Evolutionary conservation across 371 early-diverging fungal species (phyloP).

Genomic region (Apophysomyces variabilis): DNA sequence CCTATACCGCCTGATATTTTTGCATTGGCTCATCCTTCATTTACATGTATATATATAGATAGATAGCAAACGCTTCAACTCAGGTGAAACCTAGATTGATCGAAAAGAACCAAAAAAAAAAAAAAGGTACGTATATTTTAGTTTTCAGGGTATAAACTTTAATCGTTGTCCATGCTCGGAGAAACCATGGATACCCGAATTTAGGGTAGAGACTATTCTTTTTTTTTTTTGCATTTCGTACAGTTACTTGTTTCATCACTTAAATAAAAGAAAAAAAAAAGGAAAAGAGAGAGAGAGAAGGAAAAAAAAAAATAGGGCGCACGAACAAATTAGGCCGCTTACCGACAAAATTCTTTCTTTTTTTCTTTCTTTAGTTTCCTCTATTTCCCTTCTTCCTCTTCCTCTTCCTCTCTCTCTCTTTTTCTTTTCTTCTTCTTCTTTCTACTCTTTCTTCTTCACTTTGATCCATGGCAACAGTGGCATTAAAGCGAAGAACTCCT

Average conservation of each 20-base stretch:
- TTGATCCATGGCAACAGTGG: slow-evolving; percentile 35
- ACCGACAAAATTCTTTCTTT: neutral
- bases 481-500: slow-evolving; percentile 43
- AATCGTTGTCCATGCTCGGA: neutral
- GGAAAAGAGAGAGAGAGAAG: neutral
- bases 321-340: slow-evolving; percentile 9
- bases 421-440: slow-evolving; percentile 16
- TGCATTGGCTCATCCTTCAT: neutral
- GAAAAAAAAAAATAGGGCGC: slow-evolving; percentile 6
- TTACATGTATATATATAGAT: too few relatives aligned
- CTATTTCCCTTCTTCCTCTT: slow-evolving; percentile 11
- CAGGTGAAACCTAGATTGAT: slow-evolving; percentile 3
- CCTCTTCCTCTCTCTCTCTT: slow-evolving; percentile 13
- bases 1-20: slow-evolving; percentile 10
- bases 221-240: neutral
- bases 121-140: too few relatives aligned
- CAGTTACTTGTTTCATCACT: slow-evolving; percentile 8
- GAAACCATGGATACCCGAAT: neutral
- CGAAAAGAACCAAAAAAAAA: too few relatives aligned
- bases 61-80: neutral
- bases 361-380: slow-evolving; percentile 18
- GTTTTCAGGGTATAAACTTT: slow-evolving; percentile 3
- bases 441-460: slow-evolving; percentile 14
- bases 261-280: neutral
- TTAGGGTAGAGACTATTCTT: neutral